Evolutionary conservation across 345 rosid species (phyloP).

Genomic region (Clausena lansium): DNA sequence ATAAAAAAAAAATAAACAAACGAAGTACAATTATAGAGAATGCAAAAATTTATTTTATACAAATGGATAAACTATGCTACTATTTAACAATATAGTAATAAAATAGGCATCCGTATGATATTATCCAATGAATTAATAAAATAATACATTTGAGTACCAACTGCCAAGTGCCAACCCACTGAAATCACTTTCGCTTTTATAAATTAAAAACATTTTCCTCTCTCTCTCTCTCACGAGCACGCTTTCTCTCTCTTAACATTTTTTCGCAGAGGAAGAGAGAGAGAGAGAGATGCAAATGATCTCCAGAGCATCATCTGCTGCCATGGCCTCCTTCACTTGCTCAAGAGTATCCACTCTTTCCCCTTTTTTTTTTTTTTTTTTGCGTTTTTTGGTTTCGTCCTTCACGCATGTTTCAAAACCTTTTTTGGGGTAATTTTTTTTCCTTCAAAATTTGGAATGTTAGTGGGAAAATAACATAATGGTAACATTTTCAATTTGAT

Average conservation of each 20-base stretch:
- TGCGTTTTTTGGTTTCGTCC: background rate
- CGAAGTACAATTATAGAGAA: too few relatives aligned
- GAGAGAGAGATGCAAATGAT: constrained; percentile 57
- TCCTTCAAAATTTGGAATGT: background rate
- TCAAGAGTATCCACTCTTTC: constrained; percentile 45
- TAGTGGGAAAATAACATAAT: background rate
- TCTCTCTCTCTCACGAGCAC: background rate
- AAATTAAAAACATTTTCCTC: constrained; percentile 6
- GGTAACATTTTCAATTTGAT: constrained; percentile 6
- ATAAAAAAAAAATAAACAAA: too few relatives aligned
- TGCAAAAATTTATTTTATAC: background rate
- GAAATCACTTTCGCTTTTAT: background rate
- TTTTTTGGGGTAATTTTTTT: background rate
- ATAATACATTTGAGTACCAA: background rate
- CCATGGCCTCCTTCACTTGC: constrained; percentile 73
- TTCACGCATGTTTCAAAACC: background rate
- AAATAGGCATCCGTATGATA: fast-evolving
- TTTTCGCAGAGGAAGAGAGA: background rate
- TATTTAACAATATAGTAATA: background rate
- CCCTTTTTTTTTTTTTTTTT: background rate
- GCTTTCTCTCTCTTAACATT: constrained; percentile 10
- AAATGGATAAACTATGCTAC: background rate
- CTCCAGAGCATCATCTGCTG: constrained; percentile 69
- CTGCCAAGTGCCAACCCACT: background rate
- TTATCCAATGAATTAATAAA: background rate